Base-by-base conservation (phyloP, 345 rosid genomes). In the Laguncularia racemosa region DNA sequence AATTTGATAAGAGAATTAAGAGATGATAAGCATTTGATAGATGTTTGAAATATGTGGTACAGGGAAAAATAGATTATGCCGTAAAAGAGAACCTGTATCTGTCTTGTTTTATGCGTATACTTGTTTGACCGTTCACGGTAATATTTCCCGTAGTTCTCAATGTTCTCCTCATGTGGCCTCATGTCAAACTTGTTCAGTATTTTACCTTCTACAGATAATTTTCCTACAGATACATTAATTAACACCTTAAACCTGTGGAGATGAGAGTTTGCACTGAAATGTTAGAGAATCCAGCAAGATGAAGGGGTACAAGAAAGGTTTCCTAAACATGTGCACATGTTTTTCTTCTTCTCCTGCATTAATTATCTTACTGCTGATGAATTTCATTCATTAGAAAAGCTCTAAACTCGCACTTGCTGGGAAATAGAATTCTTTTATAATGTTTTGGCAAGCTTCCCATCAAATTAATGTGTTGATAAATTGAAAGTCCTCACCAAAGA, bases 71-170 rank as follows among this genome's bases (percentile, higher is more conserved):
- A 48, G 33, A 44, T 44, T 12, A 38, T 33, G 40, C 9, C 40
- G 16, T 46, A 45, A 28, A 51, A 20, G 28, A 52, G 14, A 17
- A 84, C 96, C 96, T 81, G 90, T 60, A 83, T 84, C 81, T 83
- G 89, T 74, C 95, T 86, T 18, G 64, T 68, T 76, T 70, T 91
- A 55, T 77, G 74, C 96, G 81, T 81, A 57, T 60, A 83, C 62
- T 86, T 86, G 65, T 60, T 81, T 50, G 95, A 77, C 57, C 96
- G 73, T 63, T 88, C 96, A 26, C 95, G 95, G 44, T 89, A 88
- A 15, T 88, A 78, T 71, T 80, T 84, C 47, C 92, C 84, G 56
- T 91, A 86, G 67, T 74, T 77, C 68, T 86, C 98, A 0, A 86
- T 78, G 72, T 76, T 84, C 58, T 81, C 92, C 44, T 68, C 67